Base-by-base conservation (phyloP, 768 basidiomycete species). In the Paxillus rubicundulus region DNA sequence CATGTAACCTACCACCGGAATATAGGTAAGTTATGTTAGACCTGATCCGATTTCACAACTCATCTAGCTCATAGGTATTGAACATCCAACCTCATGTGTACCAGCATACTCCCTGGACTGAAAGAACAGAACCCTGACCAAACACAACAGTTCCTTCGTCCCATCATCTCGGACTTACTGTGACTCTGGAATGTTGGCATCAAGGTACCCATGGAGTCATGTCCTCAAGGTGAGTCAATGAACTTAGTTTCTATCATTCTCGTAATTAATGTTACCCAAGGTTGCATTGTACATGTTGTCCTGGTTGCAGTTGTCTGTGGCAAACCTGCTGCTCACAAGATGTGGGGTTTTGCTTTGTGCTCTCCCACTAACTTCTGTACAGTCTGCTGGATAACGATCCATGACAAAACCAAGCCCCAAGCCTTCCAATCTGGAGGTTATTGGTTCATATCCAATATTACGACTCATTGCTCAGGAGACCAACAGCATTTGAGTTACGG, bases 311-410 rank as follows among this genome's bases (percentile, higher is more conserved):
- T 76, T 9, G 55, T 69, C 6, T 76, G 74, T 39, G 69, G 74
- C 46, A 72, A 74, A 42, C 74, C 73, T 1, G 74, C 73, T 2
- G 69, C 68, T 0, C 69, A 70, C 47, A 74, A 74, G 45, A 20
- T 71, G 0, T 63, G 60, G 3, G 68, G 69, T 0, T 71, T 65
- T 42, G 68, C 63, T 0, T 61, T 66, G 0, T 69, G 70, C 42
- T 41, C 46, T 0, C 73, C 73, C 39, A 68, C 53, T 2, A 64
- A 61, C 28, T 70, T 72, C 43, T 75, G 72, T 48, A 71, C 68
- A 0, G 47, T 49, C 2, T 73, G 73, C 24, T 24, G 24, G 24
- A 24, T 24, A 3, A 24, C 24, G 24, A 3, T 24, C 3, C 2
- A 24, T 24, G 24, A 24, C 24, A 24, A 24, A 21, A 21, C 21